Evolutionary conservation across 371 early-diverging fungal species (phyloP).

Genomic region (Coemansia sp.): DNA sequence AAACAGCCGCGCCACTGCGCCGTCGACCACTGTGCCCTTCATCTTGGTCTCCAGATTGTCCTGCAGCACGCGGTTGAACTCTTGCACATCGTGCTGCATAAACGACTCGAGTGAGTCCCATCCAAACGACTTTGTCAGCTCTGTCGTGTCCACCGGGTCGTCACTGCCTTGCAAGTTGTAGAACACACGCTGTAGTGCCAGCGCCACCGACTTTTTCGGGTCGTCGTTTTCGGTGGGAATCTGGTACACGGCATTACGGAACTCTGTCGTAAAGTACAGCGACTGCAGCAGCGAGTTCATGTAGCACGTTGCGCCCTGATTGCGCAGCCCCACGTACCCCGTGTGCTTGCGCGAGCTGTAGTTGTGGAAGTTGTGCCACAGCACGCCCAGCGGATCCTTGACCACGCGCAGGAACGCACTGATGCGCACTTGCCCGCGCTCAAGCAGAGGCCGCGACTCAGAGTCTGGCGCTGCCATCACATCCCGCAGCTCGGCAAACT

Average conservation of each 20-base stretch:
- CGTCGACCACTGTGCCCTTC: conserved; percentile 93
- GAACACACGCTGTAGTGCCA: conserved; percentile 95
- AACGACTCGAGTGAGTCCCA: conserved; percentile 95
- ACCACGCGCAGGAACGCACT: conserved; percentile 77
- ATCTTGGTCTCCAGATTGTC: conserved; percentile 94
- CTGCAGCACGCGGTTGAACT: conserved; percentile 94
- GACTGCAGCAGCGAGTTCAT: conserved; percentile 99
- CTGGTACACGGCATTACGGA: conserved; percentile 86
- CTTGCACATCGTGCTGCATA: conserved; percentile 97
- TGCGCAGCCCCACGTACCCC: conserved; percentile 93
- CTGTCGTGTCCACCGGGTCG: conserved; percentile 81
- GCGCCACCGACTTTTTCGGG: conserved; percentile 77
- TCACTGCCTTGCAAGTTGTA: conserved; percentile 78
- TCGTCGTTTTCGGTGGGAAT: conserved; percentile 89
- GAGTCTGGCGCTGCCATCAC: conserved; percentile 51
- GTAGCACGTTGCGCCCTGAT: conserved; percentile 99
- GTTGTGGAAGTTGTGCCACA: conserved; percentile 91
- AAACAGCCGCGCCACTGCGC: conserved; percentile 87
- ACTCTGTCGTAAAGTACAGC: conserved; percentile 92
- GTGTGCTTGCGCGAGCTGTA: conserved; percentile 79
- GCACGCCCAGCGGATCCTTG: conserved; percentile 85
- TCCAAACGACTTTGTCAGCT: conserved; percentile 94
- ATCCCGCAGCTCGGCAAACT: conserved; percentile 62
- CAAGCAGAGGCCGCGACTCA: conserved; percentile 61
- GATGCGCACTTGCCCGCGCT: conserved; percentile 66